These are phyloP conservation scores for Leptomonas pyrrhocoris DNA, from an alignment of 208 protist genomes.

Conservation along the genomic window DNA sequence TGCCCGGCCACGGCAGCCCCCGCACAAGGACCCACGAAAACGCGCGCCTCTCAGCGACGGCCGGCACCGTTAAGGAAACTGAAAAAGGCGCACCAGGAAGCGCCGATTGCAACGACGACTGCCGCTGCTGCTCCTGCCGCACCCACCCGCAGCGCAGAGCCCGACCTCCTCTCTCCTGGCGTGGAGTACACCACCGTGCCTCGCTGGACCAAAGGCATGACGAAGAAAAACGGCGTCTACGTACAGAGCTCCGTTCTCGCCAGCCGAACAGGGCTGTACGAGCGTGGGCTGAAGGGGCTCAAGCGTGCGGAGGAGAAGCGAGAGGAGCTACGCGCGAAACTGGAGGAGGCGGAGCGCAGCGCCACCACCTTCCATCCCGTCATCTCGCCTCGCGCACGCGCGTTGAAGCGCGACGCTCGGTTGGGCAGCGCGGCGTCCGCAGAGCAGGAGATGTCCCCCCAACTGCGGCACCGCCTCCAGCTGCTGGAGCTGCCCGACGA, in stretches of 20 bases:
- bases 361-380: constrained; percentile 51
- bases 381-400: constrained; percentile 38
- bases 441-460: constrained; percentile 16
- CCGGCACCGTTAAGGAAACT: constrained; percentile 3
- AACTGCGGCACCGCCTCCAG: constrained; percentile 50
- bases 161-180: constrained; percentile 7
- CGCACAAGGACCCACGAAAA: background rate
- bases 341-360: constrained; percentile 29
- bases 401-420: constrained; percentile 7
- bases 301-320: constrained; percentile 17
- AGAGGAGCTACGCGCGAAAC: constrained; percentile 35
- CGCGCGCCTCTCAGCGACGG: background rate
- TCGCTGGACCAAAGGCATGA: constrained; percentile 13
- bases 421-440: background rate
- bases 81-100: background rate
- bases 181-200: constrained; percentile 13
- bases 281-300: constrained; percentile 29
- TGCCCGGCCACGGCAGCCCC: background rate
- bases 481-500: constrained; percentile 56
- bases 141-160: background rate
- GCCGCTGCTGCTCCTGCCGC: background rate
- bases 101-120: background rate
- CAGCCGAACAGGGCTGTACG: constrained; percentile 34
- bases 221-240: constrained; percentile 20
- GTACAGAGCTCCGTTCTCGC: background rate